These are phyloP conservation scores for Oleoguttula mirabilis DNA, from an alignment of 495 filamentous ascomycete species.

Conservation along the genomic window DNA sequence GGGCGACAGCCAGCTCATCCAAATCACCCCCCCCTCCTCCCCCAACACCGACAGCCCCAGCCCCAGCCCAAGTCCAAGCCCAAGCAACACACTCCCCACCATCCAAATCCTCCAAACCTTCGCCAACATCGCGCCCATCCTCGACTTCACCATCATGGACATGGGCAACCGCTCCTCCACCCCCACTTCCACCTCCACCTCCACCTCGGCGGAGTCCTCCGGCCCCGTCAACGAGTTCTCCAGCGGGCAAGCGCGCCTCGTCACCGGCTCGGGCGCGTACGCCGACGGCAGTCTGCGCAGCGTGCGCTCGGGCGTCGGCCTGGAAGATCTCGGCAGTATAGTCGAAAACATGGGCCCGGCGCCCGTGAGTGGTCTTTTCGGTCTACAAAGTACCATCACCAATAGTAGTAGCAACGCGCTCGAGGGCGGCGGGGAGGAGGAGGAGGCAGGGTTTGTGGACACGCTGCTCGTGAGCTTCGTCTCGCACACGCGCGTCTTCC, in stretches of 20 bases:
- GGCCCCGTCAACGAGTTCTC: slow-evolving; percentile 77
- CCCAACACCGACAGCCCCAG: too few relatives aligned
- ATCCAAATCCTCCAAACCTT: slow-evolving; percentile 64
- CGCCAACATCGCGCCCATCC: slow-evolving; percentile 74
- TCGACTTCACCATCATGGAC: slow-evolving; percentile 93
- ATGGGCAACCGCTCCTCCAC: slow-evolving; percentile 73
- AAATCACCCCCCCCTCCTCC: slow-evolving; percentile 40
- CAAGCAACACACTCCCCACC: too few relatives aligned
- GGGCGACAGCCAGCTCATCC: slow-evolving; percentile 78
- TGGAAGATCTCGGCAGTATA: slow-evolving; percentile 77
- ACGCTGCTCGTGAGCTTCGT: slow-evolving; percentile 70
- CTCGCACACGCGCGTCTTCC: slow-evolving; percentile 72
- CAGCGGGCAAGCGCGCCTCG: slow-evolving; percentile 86
- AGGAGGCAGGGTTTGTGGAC: slow-evolving; percentile 40
- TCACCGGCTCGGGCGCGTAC: slow-evolving; percentile 80
- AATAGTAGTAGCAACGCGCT: too few relatives aligned
- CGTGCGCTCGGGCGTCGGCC: slow-evolving; percentile 83
- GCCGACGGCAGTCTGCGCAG: slow-evolving; percentile 77
- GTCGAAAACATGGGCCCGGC: slow-evolving; percentile 50
- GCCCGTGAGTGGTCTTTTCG: slow-evolving; percentile 59
- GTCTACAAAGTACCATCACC: slow-evolving; percentile 41
- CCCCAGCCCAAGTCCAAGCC: too few relatives aligned
- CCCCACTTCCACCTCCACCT: too few relatives aligned
- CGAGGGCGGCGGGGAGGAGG: not conserved
- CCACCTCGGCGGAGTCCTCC: too few relatives aligned